Evolutionary conservation across 2,329 filamentous ascomycete genomes (phyloP).

Genomic region (Ceratocystis lukuohia): DNA sequence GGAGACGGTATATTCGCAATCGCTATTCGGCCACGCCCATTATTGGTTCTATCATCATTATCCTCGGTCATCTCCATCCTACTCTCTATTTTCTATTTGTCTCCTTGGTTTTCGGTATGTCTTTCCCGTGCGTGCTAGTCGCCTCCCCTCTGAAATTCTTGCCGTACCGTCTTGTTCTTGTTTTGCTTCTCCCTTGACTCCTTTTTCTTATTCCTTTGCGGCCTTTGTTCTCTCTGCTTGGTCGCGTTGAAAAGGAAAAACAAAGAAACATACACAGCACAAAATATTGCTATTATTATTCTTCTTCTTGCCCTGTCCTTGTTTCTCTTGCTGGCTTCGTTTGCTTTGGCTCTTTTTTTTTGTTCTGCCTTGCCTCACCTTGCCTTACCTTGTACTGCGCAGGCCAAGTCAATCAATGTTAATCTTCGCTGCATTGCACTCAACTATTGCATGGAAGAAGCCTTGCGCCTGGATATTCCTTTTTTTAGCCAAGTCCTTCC

Average conservation of each 20-base stretch:
- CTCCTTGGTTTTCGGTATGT: background rate
- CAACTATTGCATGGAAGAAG: constrained; percentile 13
- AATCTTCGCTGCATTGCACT: constrained; percentile 11
- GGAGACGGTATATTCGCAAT: background rate
- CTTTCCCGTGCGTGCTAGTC: background rate
- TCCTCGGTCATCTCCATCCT: background rate
- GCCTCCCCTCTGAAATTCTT: constrained; percentile 5
- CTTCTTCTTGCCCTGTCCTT: background rate
- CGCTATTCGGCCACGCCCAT: background rate
- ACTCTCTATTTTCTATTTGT: background rate
- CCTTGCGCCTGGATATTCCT: constrained; percentile 13
- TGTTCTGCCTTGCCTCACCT: background rate
- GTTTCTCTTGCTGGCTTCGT: background rate
- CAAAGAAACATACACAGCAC: background rate
- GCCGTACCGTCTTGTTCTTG: background rate
- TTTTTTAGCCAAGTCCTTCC: background rate
- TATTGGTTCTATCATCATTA: too few species aligned
- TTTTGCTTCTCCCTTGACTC: constrained; percentile 8
- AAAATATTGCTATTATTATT: too few species aligned
- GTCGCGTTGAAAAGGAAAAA: background rate
- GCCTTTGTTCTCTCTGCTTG: background rate
- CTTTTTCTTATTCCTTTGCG: background rate
- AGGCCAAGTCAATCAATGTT: background rate
- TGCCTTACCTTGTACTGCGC: background rate
- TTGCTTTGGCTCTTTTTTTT: background rate